A percentile compares a stretch with the other conserved stretches of the same genome.
Evolutionary conservation across 2,329 filamentous ascomycete genomes (phyloP).

Genomic region (Neofusicoccum parvum): DNA sequence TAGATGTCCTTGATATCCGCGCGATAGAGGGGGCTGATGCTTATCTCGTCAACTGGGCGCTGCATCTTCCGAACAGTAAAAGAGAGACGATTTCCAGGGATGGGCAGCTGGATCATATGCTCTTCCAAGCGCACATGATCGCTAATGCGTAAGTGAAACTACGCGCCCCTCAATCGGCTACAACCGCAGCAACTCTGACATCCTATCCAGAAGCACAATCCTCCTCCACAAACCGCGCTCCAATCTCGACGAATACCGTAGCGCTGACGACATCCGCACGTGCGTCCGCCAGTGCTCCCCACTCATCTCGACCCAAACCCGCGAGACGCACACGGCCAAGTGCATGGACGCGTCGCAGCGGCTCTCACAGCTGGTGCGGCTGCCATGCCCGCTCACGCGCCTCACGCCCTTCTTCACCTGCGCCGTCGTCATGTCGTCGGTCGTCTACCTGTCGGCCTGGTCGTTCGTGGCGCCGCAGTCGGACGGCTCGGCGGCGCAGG

Average conservation of each 20-base stretch:
- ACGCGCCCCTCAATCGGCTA: background rate
- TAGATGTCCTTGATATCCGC: constrained; percentile 45
- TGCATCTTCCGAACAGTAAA: constrained; percentile 76
- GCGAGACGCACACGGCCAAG: constrained; percentile 74
- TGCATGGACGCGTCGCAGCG: constrained; percentile 78
- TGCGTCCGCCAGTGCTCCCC: constrained; percentile 57
- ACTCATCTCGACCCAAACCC: constrained; percentile 53
- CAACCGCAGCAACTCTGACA: background rate
- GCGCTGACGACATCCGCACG: constrained; percentile 53
- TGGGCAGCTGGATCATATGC: constrained; percentile 79
- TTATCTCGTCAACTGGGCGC: constrained; percentile 72
- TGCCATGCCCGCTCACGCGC: constrained; percentile 69
- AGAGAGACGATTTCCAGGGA: constrained; percentile 68
- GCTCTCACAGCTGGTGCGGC: constrained; percentile 72
- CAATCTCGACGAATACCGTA: constrained; percentile 37
- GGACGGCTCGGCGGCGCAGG: constrained; percentile 34
- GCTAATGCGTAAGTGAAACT: constrained; percentile 47
- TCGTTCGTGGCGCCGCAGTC: constrained; percentile 53
- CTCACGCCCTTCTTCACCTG: constrained; percentile 59
- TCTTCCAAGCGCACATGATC: constrained; percentile 90
- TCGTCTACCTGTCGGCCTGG: constrained; percentile 67
- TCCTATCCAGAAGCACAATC: constrained; percentile 37
- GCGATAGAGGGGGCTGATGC: constrained; percentile 60
- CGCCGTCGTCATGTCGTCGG: constrained; percentile 42
- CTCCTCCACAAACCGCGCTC: constrained; percentile 48